Percentiles rank a stretch among this genome's conserved stretches.
Conservation (phyloP, 176 grass and related monocot species). For the Oryza longistaminata region DNA sequence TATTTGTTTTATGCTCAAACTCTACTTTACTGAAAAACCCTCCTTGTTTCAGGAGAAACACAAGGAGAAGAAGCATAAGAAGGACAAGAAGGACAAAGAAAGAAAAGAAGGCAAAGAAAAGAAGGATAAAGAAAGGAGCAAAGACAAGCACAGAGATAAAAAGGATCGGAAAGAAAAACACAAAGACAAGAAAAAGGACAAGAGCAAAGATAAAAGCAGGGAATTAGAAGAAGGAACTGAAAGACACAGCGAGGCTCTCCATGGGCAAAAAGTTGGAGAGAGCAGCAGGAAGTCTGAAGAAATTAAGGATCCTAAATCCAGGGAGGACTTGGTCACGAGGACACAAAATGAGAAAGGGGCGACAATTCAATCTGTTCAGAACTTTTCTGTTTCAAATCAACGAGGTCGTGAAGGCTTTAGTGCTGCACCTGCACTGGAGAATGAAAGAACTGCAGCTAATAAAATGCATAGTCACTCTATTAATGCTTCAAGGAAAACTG, state of each 20-base stretch:
- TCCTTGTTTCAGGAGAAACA: conserved; percentile 61
- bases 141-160: conserved; percentile 76
- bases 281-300: conserved; percentile 52
- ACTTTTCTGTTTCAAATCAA: conserved; percentile 48
- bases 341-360: conserved; percentile 53
- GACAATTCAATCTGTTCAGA: conserved; percentile 42
- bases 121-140: conserved; percentile 70
- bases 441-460: conserved; percentile 44
- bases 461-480: conserved; percentile 46
- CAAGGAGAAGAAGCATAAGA: conserved; percentile 74
- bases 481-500: conserved; percentile 46
- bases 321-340: conserved; percentile 54
- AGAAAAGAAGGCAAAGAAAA: conserved; percentile 74
- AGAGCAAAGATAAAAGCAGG: conserved; percentile 74
- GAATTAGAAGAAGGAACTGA: conserved; percentile 46
- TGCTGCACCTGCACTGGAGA: conserved; percentile 43
- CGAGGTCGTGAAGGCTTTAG: conserved; percentile 38
- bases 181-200: conserved; percentile 76
- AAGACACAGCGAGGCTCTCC: conserved; percentile 36
- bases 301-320: conserved; percentile 53
- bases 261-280: conserved; percentile 49
- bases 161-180: conserved; percentile 76
- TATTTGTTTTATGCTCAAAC: conserved; percentile 12
- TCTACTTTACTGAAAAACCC: not conserved
- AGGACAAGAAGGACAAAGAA: conserved; percentile 69